Conservation (phyloP, 352 stramenopile genomes). For the Blastocystis sp. region DNA sequence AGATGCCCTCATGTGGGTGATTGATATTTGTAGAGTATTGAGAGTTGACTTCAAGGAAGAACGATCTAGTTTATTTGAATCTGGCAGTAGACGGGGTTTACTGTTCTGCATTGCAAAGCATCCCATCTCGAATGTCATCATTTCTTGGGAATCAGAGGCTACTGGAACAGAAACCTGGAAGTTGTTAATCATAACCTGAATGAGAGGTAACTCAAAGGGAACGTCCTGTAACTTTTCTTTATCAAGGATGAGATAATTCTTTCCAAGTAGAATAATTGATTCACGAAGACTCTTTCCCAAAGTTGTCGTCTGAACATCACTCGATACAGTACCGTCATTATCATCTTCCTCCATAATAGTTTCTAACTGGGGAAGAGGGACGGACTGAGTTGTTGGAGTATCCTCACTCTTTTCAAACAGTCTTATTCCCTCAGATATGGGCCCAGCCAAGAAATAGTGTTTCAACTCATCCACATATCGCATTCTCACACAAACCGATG, state of each 20-base stretch:
- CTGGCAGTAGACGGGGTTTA: not conserved
- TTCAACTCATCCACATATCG: slow-evolving; percentile 39
- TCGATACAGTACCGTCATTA: not conserved
- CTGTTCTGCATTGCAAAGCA: not conserved
- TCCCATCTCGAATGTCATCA: slow-evolving; percentile 23
- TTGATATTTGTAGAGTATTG: not conserved
- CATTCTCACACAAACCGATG: not conserved
- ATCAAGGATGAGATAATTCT: not conserved
- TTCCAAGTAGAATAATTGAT: not conserved
- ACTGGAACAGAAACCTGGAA: not conserved
- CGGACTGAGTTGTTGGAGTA: not conserved
- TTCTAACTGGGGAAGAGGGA: not conserved
- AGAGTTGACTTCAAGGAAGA: not conserved
- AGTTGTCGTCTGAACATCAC: not conserved
- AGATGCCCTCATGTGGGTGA: slow-evolving; percentile 4
- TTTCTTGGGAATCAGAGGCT: not conserved
- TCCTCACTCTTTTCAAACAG: not conserved
- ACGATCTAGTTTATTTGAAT: not conserved
- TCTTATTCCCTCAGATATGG: not conserved
- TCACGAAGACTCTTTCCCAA: not conserved
- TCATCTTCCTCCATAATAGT: slow-evolving; percentile 1
- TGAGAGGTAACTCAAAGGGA: not conserved
- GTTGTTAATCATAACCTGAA: slow-evolving; percentile 25
- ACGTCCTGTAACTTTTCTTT: not conserved
- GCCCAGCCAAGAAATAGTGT: not conserved